A percentile compares a stretch with the other conserved stretches of the same genome.
Conservation (phyloP, 1,284 basidiomycete species). For the Kalmanozyma brasiliensis region DNA sequence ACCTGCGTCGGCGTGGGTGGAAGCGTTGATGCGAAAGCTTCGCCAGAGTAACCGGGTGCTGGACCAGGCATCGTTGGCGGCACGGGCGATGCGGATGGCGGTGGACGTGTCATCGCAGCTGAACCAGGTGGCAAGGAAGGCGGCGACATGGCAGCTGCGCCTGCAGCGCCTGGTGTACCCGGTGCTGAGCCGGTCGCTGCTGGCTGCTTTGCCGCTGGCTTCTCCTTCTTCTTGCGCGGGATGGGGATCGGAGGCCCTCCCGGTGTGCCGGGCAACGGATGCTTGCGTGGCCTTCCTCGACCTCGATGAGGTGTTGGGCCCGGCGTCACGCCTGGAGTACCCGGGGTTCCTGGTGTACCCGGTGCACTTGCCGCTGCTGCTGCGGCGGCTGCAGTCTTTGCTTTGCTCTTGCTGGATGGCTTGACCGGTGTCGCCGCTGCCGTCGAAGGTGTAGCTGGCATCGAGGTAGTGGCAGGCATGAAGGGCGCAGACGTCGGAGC, state of each 20-base stretch:
- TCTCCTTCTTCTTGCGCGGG: conserved; percentile 45
- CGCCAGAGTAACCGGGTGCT: conserved; percentile 35
- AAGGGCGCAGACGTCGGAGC: conserved; percentile 13
- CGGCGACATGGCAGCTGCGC: conserved; percentile 14
- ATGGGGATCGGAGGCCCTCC: conserved; percentile 33
- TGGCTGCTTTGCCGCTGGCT: conserved; percentile 27
- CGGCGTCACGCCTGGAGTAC: conserved; percentile 29
- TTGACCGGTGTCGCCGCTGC: conserved; percentile 25
- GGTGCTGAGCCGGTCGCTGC: conserved; percentile 10
- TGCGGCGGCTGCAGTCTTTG: conserved; percentile 16
- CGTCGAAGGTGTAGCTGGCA: conserved; percentile 26
- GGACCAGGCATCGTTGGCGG: conserved; percentile 39
- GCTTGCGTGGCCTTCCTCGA: conserved; percentile 47
- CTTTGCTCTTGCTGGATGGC: conserved; percentile 28
- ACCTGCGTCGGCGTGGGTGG: conserved; percentile 22
- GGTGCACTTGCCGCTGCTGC: conserved; percentile 4
- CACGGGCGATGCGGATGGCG: conserved; percentile 16
- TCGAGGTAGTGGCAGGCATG: conserved; percentile 10
- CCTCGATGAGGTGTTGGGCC: conserved; percentile 42
- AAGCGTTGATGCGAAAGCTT: conserved; percentile 32
- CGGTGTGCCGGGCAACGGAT: conserved; percentile 43
- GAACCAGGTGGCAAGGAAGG: conserved; percentile 8
- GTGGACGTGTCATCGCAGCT: conserved; percentile 11
- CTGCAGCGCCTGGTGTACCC: conserved; percentile 8
- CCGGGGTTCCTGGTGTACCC: conserved; percentile 17